These are phyloP conservation scores for Exophiala xenobiotica DNA, from an alignment of 2,329 filamentous ascomycete species.

Conservation along the genomic window DNA sequence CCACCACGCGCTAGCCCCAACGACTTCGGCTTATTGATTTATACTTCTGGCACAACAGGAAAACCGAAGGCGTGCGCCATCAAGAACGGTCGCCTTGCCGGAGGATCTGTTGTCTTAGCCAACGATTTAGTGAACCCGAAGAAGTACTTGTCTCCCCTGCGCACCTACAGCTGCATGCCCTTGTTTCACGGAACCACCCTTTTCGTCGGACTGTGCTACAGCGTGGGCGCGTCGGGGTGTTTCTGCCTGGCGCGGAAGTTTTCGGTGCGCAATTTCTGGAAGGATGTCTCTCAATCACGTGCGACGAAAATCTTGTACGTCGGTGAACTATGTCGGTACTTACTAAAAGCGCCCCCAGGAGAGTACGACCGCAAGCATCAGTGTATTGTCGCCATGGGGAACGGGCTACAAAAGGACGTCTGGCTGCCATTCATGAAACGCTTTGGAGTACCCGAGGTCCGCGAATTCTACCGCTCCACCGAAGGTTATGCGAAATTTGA, in stretches of 20 bases:
- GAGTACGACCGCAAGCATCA: constrained; percentile 67
- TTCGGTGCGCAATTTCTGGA: constrained; percentile 68
- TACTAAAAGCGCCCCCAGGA: constrained; percentile 66
- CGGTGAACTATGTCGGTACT: constrained; percentile 72
- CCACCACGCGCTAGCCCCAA: constrained; percentile 1
- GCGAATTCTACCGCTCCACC: constrained; percentile 77
- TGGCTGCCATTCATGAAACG: constrained; percentile 81
- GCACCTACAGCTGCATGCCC: constrained; percentile 48
- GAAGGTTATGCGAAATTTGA: constrained; percentile 64
- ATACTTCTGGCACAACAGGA: constrained; percentile 46
- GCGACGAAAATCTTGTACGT: constrained; percentile 74
- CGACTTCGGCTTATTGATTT: constrained; percentile 43
- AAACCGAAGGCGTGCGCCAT: constrained; percentile 25
- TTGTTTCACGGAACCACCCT: constrained; percentile 51
- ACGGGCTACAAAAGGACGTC: constrained; percentile 78
- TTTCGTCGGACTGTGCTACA: constrained; percentile 44
- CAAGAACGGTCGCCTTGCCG: constrained; percentile 32
- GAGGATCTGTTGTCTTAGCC: background rate
- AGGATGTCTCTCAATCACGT: constrained; percentile 64
- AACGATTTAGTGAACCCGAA: constrained; percentile 32
- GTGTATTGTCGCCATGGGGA: constrained; percentile 72
- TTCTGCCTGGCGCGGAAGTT: constrained; percentile 56
- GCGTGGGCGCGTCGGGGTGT: constrained; percentile 41
- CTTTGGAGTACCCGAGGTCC: constrained; percentile 70
- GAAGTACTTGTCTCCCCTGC: constrained; percentile 33